phyloP scores from a whole-genome alignment of 2,329 filamentous ascomycete genomes.

The Trichoderma lentiforme region DNA sequence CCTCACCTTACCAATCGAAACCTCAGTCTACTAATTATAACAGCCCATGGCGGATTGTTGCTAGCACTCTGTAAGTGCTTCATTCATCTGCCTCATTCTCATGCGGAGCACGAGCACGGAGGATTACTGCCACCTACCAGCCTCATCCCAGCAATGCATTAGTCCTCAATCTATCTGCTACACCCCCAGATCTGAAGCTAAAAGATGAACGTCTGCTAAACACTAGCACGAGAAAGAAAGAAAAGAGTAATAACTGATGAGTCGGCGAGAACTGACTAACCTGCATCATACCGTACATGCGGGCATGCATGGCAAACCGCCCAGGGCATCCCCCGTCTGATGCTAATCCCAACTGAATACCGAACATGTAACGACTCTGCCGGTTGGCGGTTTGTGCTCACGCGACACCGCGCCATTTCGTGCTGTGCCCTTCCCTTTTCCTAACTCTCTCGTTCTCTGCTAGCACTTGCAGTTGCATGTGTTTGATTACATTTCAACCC shows the following conservation, averaged over 20 bases:
- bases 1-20: not conserved
- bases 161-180: not conserved
- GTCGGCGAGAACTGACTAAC: not conserved
- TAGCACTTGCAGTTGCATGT: not conserved
- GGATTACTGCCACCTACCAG: not conserved
- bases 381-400: not conserved
- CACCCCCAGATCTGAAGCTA: not conserved
- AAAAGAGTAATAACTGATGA: not conserved
- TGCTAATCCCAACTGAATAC: slow-evolving; percentile 11
- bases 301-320: not conserved
- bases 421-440: not conserved
- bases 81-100: not conserved
- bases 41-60: not conserved
- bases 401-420: slow-evolving; percentile 6
- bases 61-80: not conserved
- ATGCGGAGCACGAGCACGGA: not conserved
- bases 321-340: not conserved
- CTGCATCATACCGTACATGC: not conserved
- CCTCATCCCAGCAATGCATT: not conserved
- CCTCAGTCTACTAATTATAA: not conserved
- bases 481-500: not conserved
- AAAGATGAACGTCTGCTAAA: not conserved
- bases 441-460: not conserved
- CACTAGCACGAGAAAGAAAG: not conserved
- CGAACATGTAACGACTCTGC: not conserved